Conservation (phyloP, 305 asterid genomes). For the Fraxinus xanthoxyloides region DNA sequence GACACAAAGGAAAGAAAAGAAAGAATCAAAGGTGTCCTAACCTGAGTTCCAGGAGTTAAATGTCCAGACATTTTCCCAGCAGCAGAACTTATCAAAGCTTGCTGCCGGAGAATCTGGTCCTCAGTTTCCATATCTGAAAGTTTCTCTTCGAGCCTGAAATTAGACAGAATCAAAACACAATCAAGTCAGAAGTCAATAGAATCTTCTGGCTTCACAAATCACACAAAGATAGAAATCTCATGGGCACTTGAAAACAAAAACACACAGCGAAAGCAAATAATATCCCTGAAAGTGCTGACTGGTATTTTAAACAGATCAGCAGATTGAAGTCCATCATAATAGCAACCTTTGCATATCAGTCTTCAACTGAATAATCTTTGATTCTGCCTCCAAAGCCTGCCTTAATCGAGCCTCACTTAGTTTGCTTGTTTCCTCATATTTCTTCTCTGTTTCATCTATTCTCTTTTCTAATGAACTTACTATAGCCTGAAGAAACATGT, state of each 20-base stretch:
- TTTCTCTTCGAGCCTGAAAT: conserved; percentile 73
- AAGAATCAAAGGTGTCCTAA: conserved; percentile 25
- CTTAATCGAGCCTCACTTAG: conserved; percentile 66
- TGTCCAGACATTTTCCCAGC: conserved; percentile 58
- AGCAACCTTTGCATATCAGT: conserved; percentile 67
- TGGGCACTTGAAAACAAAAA: neutral
- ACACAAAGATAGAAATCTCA: conserved; percentile 2
- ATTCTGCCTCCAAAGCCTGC: conserved; percentile 75
- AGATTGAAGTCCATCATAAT: conserved; percentile 1
- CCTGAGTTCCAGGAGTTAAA: conserved; percentile 39
- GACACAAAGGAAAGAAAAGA: conserved; percentile 13
- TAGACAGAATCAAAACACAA: conserved; percentile 22
- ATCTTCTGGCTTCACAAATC: conserved; percentile 12
- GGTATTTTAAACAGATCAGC: conserved; percentile 5
- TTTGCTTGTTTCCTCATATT: conserved; percentile 59
- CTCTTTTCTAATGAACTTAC: conserved; percentile 66
- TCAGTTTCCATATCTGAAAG: conserved; percentile 64
- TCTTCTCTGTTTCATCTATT: conserved; percentile 72
- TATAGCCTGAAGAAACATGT: conserved; percentile 46
- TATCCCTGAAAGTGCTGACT: conserved; percentile 14
- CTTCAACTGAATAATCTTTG: conserved; percentile 66
- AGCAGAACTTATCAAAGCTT: conserved; percentile 51
- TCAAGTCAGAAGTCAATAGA: conserved; percentile 16
- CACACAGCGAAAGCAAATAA: conserved; percentile 4
- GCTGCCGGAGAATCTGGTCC: conserved; percentile 57